phyloP scores from a whole-genome alignment of 192 early-diverging fungal species.

The Coemansia sp. region DNA sequence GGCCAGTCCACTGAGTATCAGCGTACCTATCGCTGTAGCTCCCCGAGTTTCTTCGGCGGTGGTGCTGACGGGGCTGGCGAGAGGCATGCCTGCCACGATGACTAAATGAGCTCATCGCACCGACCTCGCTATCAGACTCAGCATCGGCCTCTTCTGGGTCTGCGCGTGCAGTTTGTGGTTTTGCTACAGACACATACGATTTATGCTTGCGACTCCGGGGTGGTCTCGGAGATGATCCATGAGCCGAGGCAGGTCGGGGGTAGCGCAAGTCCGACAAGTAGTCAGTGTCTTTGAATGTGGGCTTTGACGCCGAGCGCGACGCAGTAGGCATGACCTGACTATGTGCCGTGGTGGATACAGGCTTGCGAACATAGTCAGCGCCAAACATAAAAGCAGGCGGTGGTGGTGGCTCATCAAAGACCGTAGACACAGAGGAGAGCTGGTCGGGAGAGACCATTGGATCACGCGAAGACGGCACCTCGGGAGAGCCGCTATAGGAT shows the following conservation, averaged over 20 bases:
- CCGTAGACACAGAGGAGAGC: constrained; percentile 26
- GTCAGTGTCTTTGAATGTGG: not conserved
- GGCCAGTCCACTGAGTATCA: not conserved
- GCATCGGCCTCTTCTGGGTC: constrained; percentile 49
- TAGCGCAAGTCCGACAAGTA: not conserved
- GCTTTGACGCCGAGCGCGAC: constrained; percentile 2
- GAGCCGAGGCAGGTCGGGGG: constrained; percentile 11
- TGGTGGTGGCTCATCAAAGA: constrained; percentile 28
- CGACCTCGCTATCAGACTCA: constrained; percentile 45
- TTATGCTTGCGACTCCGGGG: constrained; percentile 16
- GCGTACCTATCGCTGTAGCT: constrained; percentile 16
- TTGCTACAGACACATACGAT: not conserved
- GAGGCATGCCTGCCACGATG: constrained; percentile 5
- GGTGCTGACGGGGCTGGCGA: not conserved
- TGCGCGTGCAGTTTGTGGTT: not conserved
- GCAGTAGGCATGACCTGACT: not conserved
- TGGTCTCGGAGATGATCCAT: not conserved
- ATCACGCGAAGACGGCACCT: not conserved
- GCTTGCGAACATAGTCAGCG: not conserved
- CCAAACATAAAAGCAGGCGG: constrained; percentile 10
- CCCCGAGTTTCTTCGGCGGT: constrained; percentile 19
- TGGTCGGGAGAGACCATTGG: constrained; percentile 16
- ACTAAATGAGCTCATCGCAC: not conserved
- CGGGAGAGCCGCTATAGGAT: constrained; percentile 13
- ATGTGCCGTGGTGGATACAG: not conserved